Base-by-base conservation (phyloP, 192 early-diverging fungal species). In the Entomortierella chlamydospora region DNA sequence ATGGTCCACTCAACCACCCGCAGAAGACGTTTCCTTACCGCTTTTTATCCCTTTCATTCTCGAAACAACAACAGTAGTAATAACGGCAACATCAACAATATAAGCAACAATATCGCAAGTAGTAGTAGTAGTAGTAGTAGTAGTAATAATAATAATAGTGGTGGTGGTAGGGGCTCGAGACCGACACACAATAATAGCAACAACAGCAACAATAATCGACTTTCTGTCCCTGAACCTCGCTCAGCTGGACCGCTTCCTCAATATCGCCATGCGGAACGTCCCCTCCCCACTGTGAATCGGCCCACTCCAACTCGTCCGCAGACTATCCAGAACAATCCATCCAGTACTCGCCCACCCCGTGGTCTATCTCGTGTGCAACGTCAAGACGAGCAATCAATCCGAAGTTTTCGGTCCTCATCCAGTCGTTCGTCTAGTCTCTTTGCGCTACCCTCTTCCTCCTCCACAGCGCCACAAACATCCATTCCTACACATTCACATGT, bases 361-460 rank as follows among this genome's bases (percentile, higher is more conserved):
- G 68, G 68, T n/a, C 30, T 59, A 0, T 61, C 57, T 33, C 57
- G 58, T 29, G 58, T 61, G 4, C 68, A 70, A 37, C 57, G 68
- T n/a, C 29, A 70, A 31, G 68, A 70, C 26, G 68, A 70, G 22
- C 68, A 70, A 28, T 70, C 68, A 22, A 61, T 70, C 17, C 68
- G 68, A 9, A 70, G 68, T 34, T 43, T 54, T 18, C 45, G 68
- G 1, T 61, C 66, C 7, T 37, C 49, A n/a, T 70, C 68, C 1
- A 70, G 68, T 54, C 57, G 58, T 18, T 60, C 68, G 13, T 70
- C 68, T 3, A 61, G 68, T 15, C 47, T 70, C 22, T 31, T 70
- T 22, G 58, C 58, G 13, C 41, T 34, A 15, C 60, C 52, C 37
- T 37, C 69, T 17, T 41, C 69, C 11, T 47, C 67, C 20, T 57